Evolutionary conservation across 148 eudicot genomes (phyloP), one percentile per base, ranked within the genome.

Genomic region (Chenopodium suecicum): DNA sequence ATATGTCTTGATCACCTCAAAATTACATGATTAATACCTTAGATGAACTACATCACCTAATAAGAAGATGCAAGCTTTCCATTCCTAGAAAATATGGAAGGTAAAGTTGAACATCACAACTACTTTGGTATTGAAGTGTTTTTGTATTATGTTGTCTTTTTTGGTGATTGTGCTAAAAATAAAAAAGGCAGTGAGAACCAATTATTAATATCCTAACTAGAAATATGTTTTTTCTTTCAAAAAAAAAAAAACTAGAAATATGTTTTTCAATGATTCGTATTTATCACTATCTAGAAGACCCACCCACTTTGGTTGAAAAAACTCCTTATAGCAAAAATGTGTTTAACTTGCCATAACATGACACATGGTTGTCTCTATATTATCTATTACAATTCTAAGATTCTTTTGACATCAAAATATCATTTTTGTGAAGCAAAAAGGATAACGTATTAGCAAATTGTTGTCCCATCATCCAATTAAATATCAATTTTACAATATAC

Each of bases 1-100:
- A 70, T 70, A 70, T 16, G 73, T 70, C 73, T 14, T 70, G 47
- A 16, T 70, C 47, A 70, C 4, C 73, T 37, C 73, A 70, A 70
- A 70, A 70, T n/a, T 47, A 32, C 47, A 70, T 34, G 73, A 70
- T 70, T 19, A 34, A 31, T 34, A 32, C 73, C 20, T 70, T 32
- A 41, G 73, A 13, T 70, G n/a, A 68, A 68, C 69, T 48, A 48
- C 10, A 10, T 48, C 1, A 48, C 52, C 69, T 65, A 58, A 29
- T 25, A 66, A 66, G 70, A 66, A 60, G 70, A n/a, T 25, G 12
- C 25, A 29, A 31, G 41, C 71, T 14, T 68, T 68, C 27, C 3
- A 63, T 56, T 67, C 37, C 2, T 27, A 67, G 25, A 9, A 67
- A 67, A 11, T 27, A 67, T 25, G 5, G 9, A 25, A 67, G 70